Evolutionary conservation across 108 stramenopile species (phyloP).

Genomic region (Schizochytrium sp.): DNA sequence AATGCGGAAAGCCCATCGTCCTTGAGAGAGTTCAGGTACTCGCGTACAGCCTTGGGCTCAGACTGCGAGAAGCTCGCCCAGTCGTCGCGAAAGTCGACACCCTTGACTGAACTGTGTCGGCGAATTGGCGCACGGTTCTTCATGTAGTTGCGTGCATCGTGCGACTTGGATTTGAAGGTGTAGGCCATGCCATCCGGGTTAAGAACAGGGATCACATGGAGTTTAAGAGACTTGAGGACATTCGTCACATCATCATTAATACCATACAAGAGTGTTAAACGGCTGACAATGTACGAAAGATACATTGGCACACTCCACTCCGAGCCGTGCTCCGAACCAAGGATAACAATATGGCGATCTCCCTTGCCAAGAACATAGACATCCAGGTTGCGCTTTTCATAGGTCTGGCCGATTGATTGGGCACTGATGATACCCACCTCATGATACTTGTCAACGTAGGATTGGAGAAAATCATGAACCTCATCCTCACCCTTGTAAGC

Average conservation of each 20-base stretch:
- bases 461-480: neutral
- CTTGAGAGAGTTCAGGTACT: neutral
- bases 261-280: conserved; percentile 13
- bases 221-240: neutral
- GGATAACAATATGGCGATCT: neutral
- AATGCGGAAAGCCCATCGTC: neutral
- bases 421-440: neutral
- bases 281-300: conserved; percentile 40
- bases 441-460: conserved; percentile 36
- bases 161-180: neutral
- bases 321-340: conserved; percentile 54
- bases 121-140: conserved; percentile 57
- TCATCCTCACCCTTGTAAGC: conserved; percentile 1
- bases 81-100: conserved; percentile 55
- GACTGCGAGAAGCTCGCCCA: conserved; percentile 45
- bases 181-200: conserved; percentile 41
- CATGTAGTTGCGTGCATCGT: conserved; percentile 47
- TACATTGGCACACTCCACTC: conserved; percentile 59
- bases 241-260: conserved; percentile 44
- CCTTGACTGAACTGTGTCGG: conserved; percentile 23
- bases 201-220: conserved; percentile 32
- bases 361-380: conserved; percentile 35
- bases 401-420: conserved; percentile 46
- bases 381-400: neutral
- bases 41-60: conserved; percentile 49